Conservation (phyloP, 768 basidiomycete genomes). For the Suillus variegatus region DNA sequence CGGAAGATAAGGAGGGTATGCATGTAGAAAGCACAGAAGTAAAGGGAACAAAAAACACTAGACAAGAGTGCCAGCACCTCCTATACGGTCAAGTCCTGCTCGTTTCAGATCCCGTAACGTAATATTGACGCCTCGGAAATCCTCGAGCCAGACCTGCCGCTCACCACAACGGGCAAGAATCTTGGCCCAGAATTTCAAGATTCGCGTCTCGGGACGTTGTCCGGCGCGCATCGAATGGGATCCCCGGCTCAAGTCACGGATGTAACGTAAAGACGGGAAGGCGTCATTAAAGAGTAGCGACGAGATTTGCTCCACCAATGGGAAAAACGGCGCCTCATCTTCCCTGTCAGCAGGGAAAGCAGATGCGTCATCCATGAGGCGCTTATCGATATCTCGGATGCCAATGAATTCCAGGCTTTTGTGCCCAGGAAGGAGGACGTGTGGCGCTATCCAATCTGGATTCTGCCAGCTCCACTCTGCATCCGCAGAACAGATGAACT, state of each 20-base stretch:
- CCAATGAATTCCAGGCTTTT: slow-evolving; percentile 65
- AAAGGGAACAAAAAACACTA: not conserved
- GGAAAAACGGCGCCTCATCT: slow-evolving; percentile 58
- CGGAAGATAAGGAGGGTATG: slow-evolving; percentile 17
- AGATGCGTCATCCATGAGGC: slow-evolving; percentile 48
- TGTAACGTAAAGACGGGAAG: slow-evolving; percentile 60
- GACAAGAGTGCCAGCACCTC: not conserved
- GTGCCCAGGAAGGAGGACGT: slow-evolving; percentile 67
- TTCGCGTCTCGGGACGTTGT: slow-evolving; percentile 33
- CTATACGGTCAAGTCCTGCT: slow-evolving; percentile 29
- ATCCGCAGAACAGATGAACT: slow-evolving; percentile 76
- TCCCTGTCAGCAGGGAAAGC: slow-evolving; percentile 34
- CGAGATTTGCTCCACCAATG: slow-evolving; percentile 64
- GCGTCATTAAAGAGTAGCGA: slow-evolving; percentile 57
- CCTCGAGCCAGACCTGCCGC: slow-evolving; percentile 64
- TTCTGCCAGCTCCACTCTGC: slow-evolving; percentile 81
- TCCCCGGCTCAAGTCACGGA: slow-evolving; percentile 65
- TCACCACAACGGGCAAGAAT: slow-evolving; percentile 52
- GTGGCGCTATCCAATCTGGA: slow-evolving; percentile 82
- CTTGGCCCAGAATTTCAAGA: slow-evolving; percentile 50
- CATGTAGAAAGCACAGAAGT: slow-evolving; percentile 13
- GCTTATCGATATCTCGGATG: slow-evolving; percentile 68
- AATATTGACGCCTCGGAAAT: slow-evolving; percentile 61
- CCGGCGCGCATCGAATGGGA: slow-evolving; percentile 54
- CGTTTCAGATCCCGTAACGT: slow-evolving; percentile 45